Base-by-base conservation (phyloP, 1,284 basidiomycete species). In the Fistulinella staudtii region DNA sequence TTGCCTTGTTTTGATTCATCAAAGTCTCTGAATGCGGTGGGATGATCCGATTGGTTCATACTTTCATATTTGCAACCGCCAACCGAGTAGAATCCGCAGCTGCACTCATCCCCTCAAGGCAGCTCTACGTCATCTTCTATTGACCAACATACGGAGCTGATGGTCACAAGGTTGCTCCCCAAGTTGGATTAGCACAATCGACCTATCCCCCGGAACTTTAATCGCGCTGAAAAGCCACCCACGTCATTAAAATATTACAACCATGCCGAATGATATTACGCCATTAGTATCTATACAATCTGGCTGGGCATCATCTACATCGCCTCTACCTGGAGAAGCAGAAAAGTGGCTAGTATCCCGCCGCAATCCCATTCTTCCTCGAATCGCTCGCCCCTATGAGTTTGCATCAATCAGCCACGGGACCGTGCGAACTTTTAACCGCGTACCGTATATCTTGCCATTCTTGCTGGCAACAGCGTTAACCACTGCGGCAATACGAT, bases 291-390 rank as follows among this genome's bases (percentile, higher is more conserved):
- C 9, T 46, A 15, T 21, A 10, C 28, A 15, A 21, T 35, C 25
- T 7, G 29, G 17, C 7, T 18, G 13, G 9, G 15, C 44, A 23
- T 28, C 20, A 18, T 18, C 30, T 11, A 18, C 8, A 18, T 4
- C 17, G 9, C 3, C 30, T 43, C 23, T 37, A 22, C n/a, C 20
- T 23, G 14, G 5, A 30, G 25, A 30, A 13, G 14, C 3, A 10
- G n/a, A 36, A 24, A 24, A 7, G 8, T 13, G 11, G 29, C 67
- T 58, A 90, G 66, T 87, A 91, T 5, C 87, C 89, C 39, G 85
- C 79, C 9, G 89, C 86, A 42, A 89, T 77, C 15, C 89, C 88
- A 51, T 89, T 85, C 71, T 90, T 91, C 58, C 88, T 77, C 11
- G 85, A 89, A 63, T 91, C 89, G 55, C 85, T 89, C 8, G 87